Base-by-base conservation (phyloP, 2,329 filamentous ascomycete species). In the Diaporthe ilicicola region DNA sequence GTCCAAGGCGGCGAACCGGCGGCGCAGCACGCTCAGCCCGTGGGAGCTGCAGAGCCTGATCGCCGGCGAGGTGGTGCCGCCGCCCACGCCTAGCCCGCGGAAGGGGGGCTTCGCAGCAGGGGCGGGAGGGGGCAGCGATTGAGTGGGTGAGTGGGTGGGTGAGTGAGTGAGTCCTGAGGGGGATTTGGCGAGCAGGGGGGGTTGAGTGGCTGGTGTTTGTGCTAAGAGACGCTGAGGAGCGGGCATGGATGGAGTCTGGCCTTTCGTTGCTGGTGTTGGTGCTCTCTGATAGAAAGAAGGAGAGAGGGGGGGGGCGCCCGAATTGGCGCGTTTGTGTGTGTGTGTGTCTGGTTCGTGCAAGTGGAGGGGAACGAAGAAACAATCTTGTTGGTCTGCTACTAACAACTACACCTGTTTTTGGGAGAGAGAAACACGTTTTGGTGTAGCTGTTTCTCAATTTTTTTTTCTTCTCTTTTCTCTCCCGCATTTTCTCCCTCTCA, bases 21-120 rank as follows among this genome's bases (percentile, higher is more conserved):
- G 93, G 77, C 87, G 93, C 78, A 94, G 92, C 76, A 95, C 93
- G 24, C 82, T 95, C 39, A 94, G 89, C 76, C 90, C 92, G 3
- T 92, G 91, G 85, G 93, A 95, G 80, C 81, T 95, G 77, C 88
- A 93, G 81, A 89, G 87, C 54, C 78, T 93, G 78, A 91, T 91
- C 66, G 75, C 82, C 3, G 86, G 86, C 7, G 74, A 74, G 27
- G 76, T 76, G 4, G 74, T 73, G n/a, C 72, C 74, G 24, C 71
- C 73, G 3, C n/a, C n/a, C n/a, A 73, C 74, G 17, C 69, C 73
- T 7, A 27, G 56, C 19, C 17, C 22, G 19, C 56, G 10, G 19
- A 32, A n/a, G 2, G 13, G 13, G 19, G 39, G 46, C 39, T 22
- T 27, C 13, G 32, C 39, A 37, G 54, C 44, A 22, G 32, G 8